Percentiles rank a stretch among this genome's conserved stretches.
These are phyloP conservation scores for Phascolomyces articulosus DNA, from an alignment of 371 early-diverging fungal genomes.

Conservation along the genomic window DNA sequence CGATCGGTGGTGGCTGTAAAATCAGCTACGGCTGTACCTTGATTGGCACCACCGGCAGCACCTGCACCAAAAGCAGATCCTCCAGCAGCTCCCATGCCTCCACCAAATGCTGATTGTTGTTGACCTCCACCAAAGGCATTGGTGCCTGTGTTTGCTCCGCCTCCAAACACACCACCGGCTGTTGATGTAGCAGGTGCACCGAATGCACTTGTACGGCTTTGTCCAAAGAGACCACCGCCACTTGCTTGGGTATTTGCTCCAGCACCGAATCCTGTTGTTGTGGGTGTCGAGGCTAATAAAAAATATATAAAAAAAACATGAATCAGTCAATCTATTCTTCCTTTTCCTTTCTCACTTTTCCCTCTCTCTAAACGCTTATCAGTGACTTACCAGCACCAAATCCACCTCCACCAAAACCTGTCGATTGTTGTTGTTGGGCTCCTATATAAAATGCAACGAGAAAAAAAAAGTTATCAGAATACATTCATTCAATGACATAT, in stretches of 20 bases:
- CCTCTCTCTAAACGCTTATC: too few species aligned
- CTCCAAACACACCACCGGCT: conserved; percentile 34
- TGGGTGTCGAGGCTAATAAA: neutral
- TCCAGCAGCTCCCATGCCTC: conserved; percentile 18
- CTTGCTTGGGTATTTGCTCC: conserved; percentile 42
- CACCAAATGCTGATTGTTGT: conserved; percentile 41
- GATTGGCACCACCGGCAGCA: conserved; percentile 46
- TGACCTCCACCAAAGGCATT: conserved; percentile 28
- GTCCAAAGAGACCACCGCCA: conserved; percentile 51
- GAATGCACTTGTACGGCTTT: conserved; percentile 32
- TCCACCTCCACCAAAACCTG: conserved; percentile 13
- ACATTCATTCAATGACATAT: too few species aligned
- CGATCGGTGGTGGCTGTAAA: conserved; percentile 71
- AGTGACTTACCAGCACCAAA: conserved; percentile 21
- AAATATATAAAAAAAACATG: neutral
- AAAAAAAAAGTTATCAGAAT: too few species aligned
- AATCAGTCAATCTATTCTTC: neutral
- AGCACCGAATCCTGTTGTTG: conserved; percentile 37
- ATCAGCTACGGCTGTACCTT: conserved; percentile 83
- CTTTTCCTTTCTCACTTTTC: neutral
- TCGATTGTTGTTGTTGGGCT: conserved; percentile 4
- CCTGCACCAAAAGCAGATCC: conserved; percentile 55
- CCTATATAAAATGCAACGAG: neutral
- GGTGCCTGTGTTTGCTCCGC: conserved; percentile 2
- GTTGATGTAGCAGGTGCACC: conserved; percentile 25